These are phyloP conservation scores for Didymellaceae sp. DNA, from an alignment of 2,329 filamentous ascomycete species.

Conservation along the genomic window DNA sequence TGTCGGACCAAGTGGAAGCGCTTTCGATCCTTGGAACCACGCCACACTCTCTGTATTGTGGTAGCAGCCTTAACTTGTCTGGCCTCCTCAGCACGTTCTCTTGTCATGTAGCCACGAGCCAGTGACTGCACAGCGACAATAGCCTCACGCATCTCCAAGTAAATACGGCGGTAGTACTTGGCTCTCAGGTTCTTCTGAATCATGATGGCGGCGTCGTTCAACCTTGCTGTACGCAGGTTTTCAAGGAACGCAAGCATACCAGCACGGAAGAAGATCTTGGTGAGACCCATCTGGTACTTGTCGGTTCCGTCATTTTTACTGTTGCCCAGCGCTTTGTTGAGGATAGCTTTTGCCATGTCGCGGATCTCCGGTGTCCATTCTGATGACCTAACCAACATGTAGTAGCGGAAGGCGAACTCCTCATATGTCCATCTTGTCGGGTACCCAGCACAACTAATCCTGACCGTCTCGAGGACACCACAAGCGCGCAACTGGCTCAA, in stretches of 20 bases:
- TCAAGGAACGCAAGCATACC: conserved; percentile 99
- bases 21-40: conserved; percentile 87
- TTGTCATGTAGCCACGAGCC: conserved; percentile 77
- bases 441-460: conserved; percentile 96
- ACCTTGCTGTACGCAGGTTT: conserved; percentile 84
- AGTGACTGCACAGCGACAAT: conserved; percentile 82
- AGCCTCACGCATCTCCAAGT: conserved; percentile 82
- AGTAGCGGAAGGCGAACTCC: conserved; percentile 96
- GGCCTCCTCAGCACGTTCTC: conserved; percentile 78
- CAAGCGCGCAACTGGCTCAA: conserved; percentile 95
- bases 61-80: conserved; percentile 86
- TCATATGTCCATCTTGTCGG: conserved; percentile 99
- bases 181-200: conserved; percentile 98
- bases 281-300: conserved; percentile 96
- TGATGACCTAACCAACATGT: conserved; percentile 91
- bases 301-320: conserved; percentile 73
- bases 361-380: conserved; percentile 94
- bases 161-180: conserved; percentile 93
- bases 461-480: conserved; percentile 97
- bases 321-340: conserved; percentile 79
- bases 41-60: conserved; percentile 94
- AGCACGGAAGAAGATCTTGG: conserved; percentile 99
- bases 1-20: conserved; percentile 77
- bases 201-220: conserved; percentile 94
- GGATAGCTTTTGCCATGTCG: conserved; percentile 90